These are phyloP conservation scores for Apiospora hydei DNA, from an alignment of 2,329 filamentous ascomycete species.

Conservation along the genomic window DNA sequence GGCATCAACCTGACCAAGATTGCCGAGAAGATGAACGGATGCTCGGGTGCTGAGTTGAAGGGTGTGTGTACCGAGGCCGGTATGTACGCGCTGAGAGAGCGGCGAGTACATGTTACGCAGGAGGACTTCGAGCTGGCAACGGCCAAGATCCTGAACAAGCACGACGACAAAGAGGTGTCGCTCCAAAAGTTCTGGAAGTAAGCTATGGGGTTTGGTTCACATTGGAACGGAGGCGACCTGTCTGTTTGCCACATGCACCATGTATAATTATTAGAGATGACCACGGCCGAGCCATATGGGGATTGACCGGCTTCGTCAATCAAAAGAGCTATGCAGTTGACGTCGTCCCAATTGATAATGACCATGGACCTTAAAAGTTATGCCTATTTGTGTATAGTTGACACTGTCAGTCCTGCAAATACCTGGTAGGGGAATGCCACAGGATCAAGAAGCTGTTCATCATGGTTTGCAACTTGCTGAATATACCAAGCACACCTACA, in stretches of 20 bases:
- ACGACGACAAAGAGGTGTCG: slow-evolving; percentile 96
- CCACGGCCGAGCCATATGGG: neutral
- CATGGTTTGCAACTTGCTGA: too few species aligned
- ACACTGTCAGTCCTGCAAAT: too few species aligned
- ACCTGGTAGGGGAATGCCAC: too few species aligned
- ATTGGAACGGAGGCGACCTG: slow-evolving; percentile 4
- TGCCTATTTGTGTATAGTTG: neutral
- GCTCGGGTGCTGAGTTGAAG: slow-evolving; percentile 96
- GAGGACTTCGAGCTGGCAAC: slow-evolving; percentile 99
- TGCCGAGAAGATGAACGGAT: slow-evolving; percentile 99
- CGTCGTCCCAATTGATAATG: neutral
- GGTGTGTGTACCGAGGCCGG: slow-evolving; percentile 98
- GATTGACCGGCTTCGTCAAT: slow-evolving; percentile 1
- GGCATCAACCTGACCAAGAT: slow-evolving; percentile 99
- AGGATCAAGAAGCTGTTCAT: too few species aligned
- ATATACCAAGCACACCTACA: too few species aligned
- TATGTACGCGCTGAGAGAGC: slow-evolving; percentile 96
- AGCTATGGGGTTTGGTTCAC: slow-evolving; percentile 22
- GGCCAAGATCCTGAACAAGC: slow-evolving; percentile 99
- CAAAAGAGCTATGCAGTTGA: slow-evolving; percentile 16
- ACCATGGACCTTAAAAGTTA: neutral
- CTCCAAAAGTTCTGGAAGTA: slow-evolving; percentile 88
- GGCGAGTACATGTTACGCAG: slow-evolving; percentile 96
- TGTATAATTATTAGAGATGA: slow-evolving; percentile 18
- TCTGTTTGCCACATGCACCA: slow-evolving; percentile 1